These are phyloP conservation scores for Xylaria sp. DNA, from an alignment of 2,329 filamentous ascomycete genomes.

Conservation along the genomic window DNA sequence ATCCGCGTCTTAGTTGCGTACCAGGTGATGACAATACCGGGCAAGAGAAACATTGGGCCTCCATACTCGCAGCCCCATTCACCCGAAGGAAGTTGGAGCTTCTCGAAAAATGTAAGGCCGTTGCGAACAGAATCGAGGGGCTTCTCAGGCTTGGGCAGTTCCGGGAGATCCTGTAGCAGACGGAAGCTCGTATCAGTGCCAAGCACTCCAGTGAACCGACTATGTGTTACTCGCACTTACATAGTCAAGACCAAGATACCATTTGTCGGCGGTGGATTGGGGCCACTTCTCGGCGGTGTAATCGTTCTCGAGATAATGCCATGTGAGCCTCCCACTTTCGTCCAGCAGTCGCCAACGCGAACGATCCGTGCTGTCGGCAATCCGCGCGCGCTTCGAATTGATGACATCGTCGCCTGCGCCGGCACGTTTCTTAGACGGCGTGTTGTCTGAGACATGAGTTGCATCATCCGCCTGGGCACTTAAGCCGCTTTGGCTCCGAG, in stretches of 20 bases:
- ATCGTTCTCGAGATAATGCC: slow-evolving; percentile 81
- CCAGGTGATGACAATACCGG: slow-evolving; percentile 78
- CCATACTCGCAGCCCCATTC: slow-evolving; percentile 98
- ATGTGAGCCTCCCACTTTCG: slow-evolving; percentile 80
- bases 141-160: slow-evolving; percentile 63
- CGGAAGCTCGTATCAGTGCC: slow-evolving; percentile 8
- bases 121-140: slow-evolving; percentile 76
- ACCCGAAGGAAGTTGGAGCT: slow-evolving; percentile 80
- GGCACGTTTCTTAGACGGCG: slow-evolving; percentile 38
- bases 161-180: slow-evolving; percentile 60
- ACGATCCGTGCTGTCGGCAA: slow-evolving; percentile 65
- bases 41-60: slow-evolving; percentile 91
- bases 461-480: slow-evolving; percentile 25
- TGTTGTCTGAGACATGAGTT: not conserved
- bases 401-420: slow-evolving; percentile 35
- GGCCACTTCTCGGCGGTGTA: slow-evolving; percentile 72
- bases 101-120: slow-evolving; percentile 80
- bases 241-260: slow-evolving; percentile 71
- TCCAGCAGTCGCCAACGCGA: slow-evolving; percentile 79
- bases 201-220: not conserved
- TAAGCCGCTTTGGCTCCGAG: slow-evolving; percentile 10
- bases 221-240: slow-evolving; percentile 43
- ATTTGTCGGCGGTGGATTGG: slow-evolving; percentile 84
- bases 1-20: slow-evolving; percentile 87
- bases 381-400: slow-evolving; percentile 40